Base-by-base conservation (phyloP, 169 alveolate genomes). In the Theileria orientalis region DNA sequence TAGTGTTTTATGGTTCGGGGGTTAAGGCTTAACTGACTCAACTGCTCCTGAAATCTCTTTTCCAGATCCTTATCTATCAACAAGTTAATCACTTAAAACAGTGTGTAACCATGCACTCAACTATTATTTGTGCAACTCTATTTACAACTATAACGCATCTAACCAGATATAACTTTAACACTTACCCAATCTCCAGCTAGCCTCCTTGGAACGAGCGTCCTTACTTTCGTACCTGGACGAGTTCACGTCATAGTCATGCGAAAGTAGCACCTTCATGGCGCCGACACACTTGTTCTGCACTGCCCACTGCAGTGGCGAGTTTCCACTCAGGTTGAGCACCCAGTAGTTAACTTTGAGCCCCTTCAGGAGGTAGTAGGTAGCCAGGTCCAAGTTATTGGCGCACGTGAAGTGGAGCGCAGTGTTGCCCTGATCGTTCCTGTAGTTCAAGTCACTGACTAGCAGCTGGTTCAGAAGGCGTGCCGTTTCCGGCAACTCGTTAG, bases 271-370 rank as follows among this genome's bases (percentile, higher is more conserved):
- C 42, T 82, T 57, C 16, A 82, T 73, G 0, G 93, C 84, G 23
- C 78, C 88, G 11, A n/a, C 23, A 42, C 86, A 60, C 62, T 88
- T 88, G 42, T 85, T 88, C 46, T 88, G 93, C 7, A 88, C 83
- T 27, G 91, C 90, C 93, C 93, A 88, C 57, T 84, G 76, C 21
- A 88, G 76, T 19, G 93, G 93, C 29, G 85, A 83, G 60, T 88
- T 88, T 5, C 93, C 91, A 59, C 82, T 80, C 42, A 42, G 42
- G 64, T 88, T 88, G n/a, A 25, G 52, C 27, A 52, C 70, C 68
- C 83, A 71, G 67, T 84, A 85, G 27, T 82, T 84, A 40, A 84
- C 69, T 41, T 64, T 61, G 29, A 91, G 77, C 52, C 83, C 90
- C 64, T 77, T 67, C 8, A 88, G 76, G 32, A 88, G 76, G 57